Evolutionary conservation across 108 stramenopile genomes (phyloP).

Genomic region (Mediolabrus comicus): DNA sequence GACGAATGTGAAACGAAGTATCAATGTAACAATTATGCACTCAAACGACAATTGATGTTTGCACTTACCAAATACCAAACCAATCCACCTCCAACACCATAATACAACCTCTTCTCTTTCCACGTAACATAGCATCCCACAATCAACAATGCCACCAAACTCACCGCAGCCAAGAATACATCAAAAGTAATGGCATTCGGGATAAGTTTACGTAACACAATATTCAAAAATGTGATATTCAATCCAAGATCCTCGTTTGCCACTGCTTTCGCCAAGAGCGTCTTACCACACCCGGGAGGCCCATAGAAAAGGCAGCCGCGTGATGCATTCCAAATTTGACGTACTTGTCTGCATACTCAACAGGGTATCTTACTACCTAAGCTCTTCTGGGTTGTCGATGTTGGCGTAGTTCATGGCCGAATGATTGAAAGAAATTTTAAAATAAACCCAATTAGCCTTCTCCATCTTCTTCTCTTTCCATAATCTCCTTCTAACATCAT

Average conservation of each 20-base stretch:
- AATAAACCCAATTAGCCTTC: no score
- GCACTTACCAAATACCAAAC: neutral
- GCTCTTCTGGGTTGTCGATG: no score
- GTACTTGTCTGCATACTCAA: conserved; percentile 93
- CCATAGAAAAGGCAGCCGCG: conserved; percentile 93
- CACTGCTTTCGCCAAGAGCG: conserved; percentile 95
- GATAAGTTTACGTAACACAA: neutral
- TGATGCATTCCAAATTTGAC: conserved; percentile 90
- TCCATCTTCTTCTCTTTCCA: no score
- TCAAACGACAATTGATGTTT: neutral
- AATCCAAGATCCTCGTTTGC: conserved; percentile 78
- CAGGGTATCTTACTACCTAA: conserved; percentile 94
- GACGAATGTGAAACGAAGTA: no score
- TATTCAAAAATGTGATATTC: neutral
- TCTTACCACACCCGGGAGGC: conserved; percentile 92
- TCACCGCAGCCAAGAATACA: neutral
- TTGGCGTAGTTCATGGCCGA: no score
- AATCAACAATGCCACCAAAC: neutral
- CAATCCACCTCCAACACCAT: neutral
- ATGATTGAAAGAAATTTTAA: no score
- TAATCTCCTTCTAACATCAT: no score
- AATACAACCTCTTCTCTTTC: neutral
- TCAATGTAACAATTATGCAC: no score
- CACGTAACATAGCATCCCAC: neutral
- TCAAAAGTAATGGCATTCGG: neutral